Evolutionary conservation across 768 basidiomycete species (phyloP), one percentile per base, ranked within the genome.

Genomic region (Lactarius sp.): DNA sequence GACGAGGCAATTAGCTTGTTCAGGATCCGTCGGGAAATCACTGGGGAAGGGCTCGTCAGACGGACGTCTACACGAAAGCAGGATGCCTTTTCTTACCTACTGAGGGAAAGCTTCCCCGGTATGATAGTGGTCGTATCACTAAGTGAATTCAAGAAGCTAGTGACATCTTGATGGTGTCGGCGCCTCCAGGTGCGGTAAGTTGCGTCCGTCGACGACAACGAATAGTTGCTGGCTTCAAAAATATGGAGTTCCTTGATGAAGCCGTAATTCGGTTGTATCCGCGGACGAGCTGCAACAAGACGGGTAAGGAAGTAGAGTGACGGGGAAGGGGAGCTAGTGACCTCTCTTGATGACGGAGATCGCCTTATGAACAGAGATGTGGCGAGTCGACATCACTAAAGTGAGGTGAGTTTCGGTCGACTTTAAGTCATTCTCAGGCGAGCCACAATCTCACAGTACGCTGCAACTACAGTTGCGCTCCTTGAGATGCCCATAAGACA

Each of bases 401-500:
- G 37, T 8, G 9, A n/a, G 22, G 20, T 60, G 52, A 66, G 56
- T 54, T 42, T 49, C 27, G 33, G 44, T 22, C 16, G 22, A 3
- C 41, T 33, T 46, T 16, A 4, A 14, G 27, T 18, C 37, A 16
- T 54, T 39, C 27, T 5, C 2, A 41, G 7, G 27, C 22, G 41
- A 54, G 20, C 5, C 2, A n/a, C 12, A 20, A 56, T 57, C 87
- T 75, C 71, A 91, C 90, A 73, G 70, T 92, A 92, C 49, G 89
- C 90, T 46, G 86, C 86, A 59, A 91, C 80, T 22, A 91, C 86
- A 6, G 87, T 84, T 44, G 83, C 76, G 66, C 87, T 88, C 65
- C 88, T 78, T 0, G 86, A 90, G 8, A 90, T 74, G 6, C 88
- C 89, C 82, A 88, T 86, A 10, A 84, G 76, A 70, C 88, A 90